Base-by-base conservation (phyloP, 2,329 filamentous ascomycete species). In the Fusarium clavum region DNA sequence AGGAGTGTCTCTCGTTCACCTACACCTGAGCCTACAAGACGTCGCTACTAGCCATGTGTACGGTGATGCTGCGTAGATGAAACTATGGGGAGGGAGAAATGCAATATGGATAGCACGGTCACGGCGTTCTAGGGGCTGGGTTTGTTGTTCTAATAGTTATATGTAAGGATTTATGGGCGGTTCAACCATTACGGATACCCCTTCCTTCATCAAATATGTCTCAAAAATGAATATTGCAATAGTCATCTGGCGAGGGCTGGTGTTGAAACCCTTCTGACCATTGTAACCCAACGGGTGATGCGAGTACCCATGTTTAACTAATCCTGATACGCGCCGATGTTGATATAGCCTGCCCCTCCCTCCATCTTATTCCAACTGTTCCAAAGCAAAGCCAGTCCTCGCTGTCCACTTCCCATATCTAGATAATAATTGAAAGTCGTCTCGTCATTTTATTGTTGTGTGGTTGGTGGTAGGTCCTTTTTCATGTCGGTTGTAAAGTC, bases 1-100 rank as follows among this genome's bases (percentile, higher is more conserved):
- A 89, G 94, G 81, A 97, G 93, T 80, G 88, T 90, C 70, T 92
- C 85, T 71, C 88, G 93, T 77, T 97, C 93, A 78, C 94, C 94
- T 0, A 96, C 92, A 73, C 95, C 95, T 6, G 94, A 97, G 80
- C 93, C 94, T 8, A 89, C 90, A 67, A 88, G 91, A 77, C 90
- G 90, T 81, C 87, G 93, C 75, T 92, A 84, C 78, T 93, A 86
- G 78, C 20, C 51, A n/a, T 22, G 30, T 63, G 34, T 41, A 56
- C 12, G 25, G 55, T 57, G 29, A 46, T 54, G 40, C 49, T 52
- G 57, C 58, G 47, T 57, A 44, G 52, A 48, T 41, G 47, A 58
- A 51, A 18, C 25, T 41, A 40, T 14, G 20, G 63, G 60, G 64
- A 46, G 63, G 58, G 64, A 44, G 49, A 72, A 61, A 65, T 54